Conservation (phyloP, 202 grass and related monocot genomes). For the Panicum hallii region DNA sequence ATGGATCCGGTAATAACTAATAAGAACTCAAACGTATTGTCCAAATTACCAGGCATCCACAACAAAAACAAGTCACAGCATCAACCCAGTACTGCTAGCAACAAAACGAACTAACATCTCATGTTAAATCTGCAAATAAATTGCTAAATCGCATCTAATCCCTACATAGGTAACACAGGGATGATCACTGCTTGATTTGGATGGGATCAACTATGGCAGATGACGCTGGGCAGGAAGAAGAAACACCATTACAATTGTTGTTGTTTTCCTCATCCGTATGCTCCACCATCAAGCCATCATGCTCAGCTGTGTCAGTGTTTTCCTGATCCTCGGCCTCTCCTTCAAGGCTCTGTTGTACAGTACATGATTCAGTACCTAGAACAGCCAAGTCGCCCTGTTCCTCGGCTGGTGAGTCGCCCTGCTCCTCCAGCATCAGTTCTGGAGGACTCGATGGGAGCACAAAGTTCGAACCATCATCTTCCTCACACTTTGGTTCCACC, state of each 20-base stretch:
- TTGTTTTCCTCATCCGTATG: conserved; percentile 7
- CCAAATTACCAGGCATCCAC: conserved; percentile 4
- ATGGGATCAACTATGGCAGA: not conserved
- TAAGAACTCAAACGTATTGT: not conserved
- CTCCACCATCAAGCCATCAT: not conserved
- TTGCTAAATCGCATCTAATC: conserved; percentile 7
- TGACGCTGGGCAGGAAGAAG: not conserved
- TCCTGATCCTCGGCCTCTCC: conserved; percentile 34
- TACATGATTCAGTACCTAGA: conserved; percentile 29
- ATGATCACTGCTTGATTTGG: conserved; percentile 16
- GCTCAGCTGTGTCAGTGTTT: conserved; percentile 22
- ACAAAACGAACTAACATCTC: conserved; percentile 10
- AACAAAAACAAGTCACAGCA: not conserved
- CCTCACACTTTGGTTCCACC: conserved; percentile 43
- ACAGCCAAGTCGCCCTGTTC: not conserved
- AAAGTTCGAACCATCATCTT: conserved; percentile 28
- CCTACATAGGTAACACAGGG: not conserved
- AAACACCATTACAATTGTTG: not conserved
- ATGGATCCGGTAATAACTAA: no score
- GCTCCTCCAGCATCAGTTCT: conserved; percentile 5
- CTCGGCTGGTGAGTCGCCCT: not conserved
- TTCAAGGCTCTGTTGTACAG: not conserved
- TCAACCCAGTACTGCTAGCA: not conserved
- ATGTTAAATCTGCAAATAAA: conserved; percentile 21
- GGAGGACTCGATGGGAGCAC: conserved; percentile 8